These are phyloP conservation scores for Monosporascus sp. DNA, from an alignment of 2,329 filamentous ascomycete genomes.

Conservation along the genomic window DNA sequence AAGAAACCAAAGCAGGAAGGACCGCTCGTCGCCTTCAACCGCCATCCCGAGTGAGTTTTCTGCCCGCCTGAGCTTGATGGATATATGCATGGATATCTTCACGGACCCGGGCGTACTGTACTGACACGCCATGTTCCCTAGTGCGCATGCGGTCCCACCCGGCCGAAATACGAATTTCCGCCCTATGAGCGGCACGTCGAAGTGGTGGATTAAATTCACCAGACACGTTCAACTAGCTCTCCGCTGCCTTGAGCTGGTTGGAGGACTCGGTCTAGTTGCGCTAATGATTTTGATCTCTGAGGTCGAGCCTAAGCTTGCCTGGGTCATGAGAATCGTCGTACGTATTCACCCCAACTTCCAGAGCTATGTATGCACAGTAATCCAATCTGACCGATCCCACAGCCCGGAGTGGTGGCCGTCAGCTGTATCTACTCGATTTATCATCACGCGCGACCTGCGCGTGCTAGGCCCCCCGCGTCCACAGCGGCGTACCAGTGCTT, in stretches of 20 bases:
- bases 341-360: constrained; percentile 25
- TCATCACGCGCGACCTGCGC: constrained; percentile 67
- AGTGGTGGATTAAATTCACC: constrained; percentile 63
- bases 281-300: constrained; percentile 73
- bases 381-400: constrained; percentile 14
- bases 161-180: constrained; percentile 56
- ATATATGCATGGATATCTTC: not conserved
- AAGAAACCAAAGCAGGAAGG: constrained; percentile 63
- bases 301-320: constrained; percentile 58
- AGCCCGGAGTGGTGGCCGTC: constrained; percentile 71
- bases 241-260: constrained; percentile 61
- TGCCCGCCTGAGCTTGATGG: too few species aligned
- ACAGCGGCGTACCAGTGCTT: constrained; percentile 89
- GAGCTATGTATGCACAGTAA: not conserved
- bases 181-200: constrained; percentile 65
- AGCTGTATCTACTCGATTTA: constrained; percentile 75
- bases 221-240: constrained; percentile 65
- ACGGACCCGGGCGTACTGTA: not conserved
- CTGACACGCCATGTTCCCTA: constrained; percentile 20
- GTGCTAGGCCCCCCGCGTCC: constrained; percentile 68
- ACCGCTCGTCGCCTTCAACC: constrained; percentile 75
- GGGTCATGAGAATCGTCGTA: constrained; percentile 74
- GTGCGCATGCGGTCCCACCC: constrained; percentile 58
- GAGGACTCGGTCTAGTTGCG: constrained; percentile 64
- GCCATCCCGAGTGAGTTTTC: constrained; percentile 71